phyloP scores from a whole-genome alignment of 148 eudicot species.

The Rhododendron ferrugineum region DNA sequence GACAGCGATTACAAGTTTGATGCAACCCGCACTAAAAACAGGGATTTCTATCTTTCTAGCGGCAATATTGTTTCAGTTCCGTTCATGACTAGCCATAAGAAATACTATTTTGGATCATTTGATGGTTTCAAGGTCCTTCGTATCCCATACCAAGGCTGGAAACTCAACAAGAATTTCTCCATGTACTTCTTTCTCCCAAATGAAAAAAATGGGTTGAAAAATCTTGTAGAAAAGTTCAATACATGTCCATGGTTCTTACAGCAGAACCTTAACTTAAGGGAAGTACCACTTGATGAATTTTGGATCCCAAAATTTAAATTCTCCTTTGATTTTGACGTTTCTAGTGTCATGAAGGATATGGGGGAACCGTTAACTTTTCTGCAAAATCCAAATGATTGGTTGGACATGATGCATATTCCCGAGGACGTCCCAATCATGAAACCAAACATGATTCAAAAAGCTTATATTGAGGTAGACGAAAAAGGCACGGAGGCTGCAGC shows the following conservation, averaged over 20 bases:
- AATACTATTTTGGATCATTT: background rate
- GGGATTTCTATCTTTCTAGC: background rate
- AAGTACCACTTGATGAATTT: background rate
- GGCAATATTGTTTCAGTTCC: background rate
- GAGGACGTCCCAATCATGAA: background rate
- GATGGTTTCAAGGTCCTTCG: background rate
- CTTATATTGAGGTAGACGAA: slow-evolving; percentile 19
- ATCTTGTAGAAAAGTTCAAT: background rate
- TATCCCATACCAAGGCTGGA: background rate
- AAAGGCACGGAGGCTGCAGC: slow-evolving; percentile 20
- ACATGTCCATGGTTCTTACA: background rate
- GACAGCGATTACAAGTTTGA: background rate
- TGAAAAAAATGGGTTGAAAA: too few relatives aligned
- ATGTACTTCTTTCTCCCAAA: too few relatives aligned
- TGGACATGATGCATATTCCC: background rate
- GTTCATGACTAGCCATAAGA: background rate
- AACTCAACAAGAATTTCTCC: too few relatives aligned
- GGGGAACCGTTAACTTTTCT: slow-evolving; percentile 5
- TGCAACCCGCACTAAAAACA: background rate
- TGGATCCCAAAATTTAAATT: slow-evolving; percentile 20
- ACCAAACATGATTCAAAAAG: slow-evolving; percentile 7
- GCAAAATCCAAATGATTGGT: background rate
- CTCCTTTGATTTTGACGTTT: background rate
- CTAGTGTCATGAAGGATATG: background rate
- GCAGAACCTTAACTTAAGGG: background rate